phyloP scores from a whole-genome alignment of 78 protist genomes.

The Cyanophora paradoxa region DNA sequence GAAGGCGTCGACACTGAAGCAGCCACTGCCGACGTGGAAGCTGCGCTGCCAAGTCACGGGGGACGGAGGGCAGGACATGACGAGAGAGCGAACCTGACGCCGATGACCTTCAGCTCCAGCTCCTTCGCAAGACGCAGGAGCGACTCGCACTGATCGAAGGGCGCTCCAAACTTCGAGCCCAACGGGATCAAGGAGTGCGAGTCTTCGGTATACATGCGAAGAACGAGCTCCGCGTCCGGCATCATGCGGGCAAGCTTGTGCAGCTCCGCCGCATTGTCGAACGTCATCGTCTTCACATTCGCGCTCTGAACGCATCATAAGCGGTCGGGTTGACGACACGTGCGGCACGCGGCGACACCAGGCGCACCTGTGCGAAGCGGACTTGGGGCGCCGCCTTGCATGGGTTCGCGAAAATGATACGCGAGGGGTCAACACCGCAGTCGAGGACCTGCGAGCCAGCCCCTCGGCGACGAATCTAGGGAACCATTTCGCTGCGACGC shows the following conservation, averaged over 20 bases:
- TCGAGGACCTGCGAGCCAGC: too few relatives aligned
- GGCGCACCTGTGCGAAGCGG: not conserved
- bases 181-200: not conserved
- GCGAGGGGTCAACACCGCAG: not conserved
- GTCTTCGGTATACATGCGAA: not conserved
- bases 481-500: too few relatives aligned
- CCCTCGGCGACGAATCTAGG: too few relatives aligned
- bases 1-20: not conserved
- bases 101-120: not conserved
- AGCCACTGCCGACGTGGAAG: constrained; percentile 1
- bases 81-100: too few relatives aligned
- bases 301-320: too few relatives aligned
- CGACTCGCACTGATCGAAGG: not conserved
- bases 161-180: constrained; percentile 1
- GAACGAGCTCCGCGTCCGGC: constrained; percentile 3
- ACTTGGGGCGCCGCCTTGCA: not conserved
- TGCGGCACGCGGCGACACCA: too few relatives aligned
- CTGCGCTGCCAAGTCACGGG: too few relatives aligned
- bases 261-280: not conserved
- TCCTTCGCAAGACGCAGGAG: not conserved
- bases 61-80: too few relatives aligned
- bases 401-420: constrained; percentile 2
- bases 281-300: not conserved
- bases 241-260: not conserved
- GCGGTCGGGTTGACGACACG: too few relatives aligned